Evolutionary conservation across 345 rosid species (phyloP), one percentile per base, ranked within the genome.

Genomic region (Eucalyptus caleyi): DNA sequence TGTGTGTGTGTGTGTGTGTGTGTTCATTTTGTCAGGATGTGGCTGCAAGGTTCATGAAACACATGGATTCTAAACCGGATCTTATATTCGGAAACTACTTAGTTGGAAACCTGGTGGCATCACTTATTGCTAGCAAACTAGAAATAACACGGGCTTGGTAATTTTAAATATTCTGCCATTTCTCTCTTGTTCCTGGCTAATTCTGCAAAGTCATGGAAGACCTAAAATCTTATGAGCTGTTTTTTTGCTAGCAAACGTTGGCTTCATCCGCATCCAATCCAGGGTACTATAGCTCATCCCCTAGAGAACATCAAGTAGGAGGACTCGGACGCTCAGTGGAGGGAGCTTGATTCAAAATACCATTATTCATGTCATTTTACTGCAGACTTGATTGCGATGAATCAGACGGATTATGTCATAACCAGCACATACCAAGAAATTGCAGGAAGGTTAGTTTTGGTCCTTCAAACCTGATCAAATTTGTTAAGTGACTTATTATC

Each of bases 331-430:
- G 96, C 92, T 51, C 95, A 93, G 45, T 98, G 99, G 99, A 98
- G 95, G 89, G 96, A 96, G 44, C 87, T 97, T 9, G 99, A 98
- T 32, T 91, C 94, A 4, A 97, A 97, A 91, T 96, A 96, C 91
- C 98, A 97, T 65, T 98, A 97, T 92, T 97, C 98, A 80, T 98
- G 98, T 77, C 99, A 98, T 89, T 98, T 96, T 91, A 97, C 96
- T 13, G 99, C 99, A 69, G 99, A 97, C 91, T 77, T 93, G 60
- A 90, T 98, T 37, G 95, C 98, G 37, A 97, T 98, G 98, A 97
- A 97, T 91, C 89, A 92, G 47, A 89, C 95, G 11, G 99, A 98
- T 92, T 98, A 96, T 89, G 91, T 97, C 91, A 95, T 98, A 32
- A 95, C 96, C 16, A 98, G 99, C 93, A 97, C 97, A 32, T 96